These are phyloP conservation scores for Hygrophila difformis DNA, from an alignment of 257 asterid genomes.

Conservation along the genomic window DNA sequence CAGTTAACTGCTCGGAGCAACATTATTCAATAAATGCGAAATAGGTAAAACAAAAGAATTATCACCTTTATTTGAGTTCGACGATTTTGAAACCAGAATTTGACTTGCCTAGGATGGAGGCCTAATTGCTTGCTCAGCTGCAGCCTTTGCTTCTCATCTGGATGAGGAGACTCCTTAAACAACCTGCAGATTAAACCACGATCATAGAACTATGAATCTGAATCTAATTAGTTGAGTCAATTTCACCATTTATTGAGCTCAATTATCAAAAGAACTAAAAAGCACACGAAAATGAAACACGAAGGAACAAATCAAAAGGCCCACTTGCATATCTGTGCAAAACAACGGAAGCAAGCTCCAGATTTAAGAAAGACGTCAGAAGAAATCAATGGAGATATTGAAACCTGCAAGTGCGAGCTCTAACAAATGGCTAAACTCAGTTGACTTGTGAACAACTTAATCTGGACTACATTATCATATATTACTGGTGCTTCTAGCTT, in stretches of 20 bases:
- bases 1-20: no score
- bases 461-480: no score
- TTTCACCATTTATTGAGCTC: neutral
- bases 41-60: no score
- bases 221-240: neutral
- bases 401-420: no score
- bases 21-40: no score
- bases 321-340: slow-evolving; percentile 8
- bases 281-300: neutral
- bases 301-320: neutral
- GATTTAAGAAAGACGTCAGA: no score
- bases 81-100: slow-evolving; percentile 96
- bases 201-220: neutral
- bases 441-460: no score
- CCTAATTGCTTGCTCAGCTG: slow-evolving; percentile 75
- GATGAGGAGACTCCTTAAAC: slow-evolving; percentile 89
- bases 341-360: no score
- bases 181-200: slow-evolving; percentile 41
- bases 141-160: slow-evolving; percentile 90
- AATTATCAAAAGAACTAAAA: neutral
- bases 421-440: no score
- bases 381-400: no score
- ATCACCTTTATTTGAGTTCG: slow-evolving; percentile 88
- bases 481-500: no score
- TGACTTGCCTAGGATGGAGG: slow-evolving; percentile 91